Percentiles rank a stretch among this genome's conserved stretches.
Evolutionary conservation across 2,329 filamentous ascomycete genomes (phyloP).

Genomic region (Hypoxylon sp.): DNA sequence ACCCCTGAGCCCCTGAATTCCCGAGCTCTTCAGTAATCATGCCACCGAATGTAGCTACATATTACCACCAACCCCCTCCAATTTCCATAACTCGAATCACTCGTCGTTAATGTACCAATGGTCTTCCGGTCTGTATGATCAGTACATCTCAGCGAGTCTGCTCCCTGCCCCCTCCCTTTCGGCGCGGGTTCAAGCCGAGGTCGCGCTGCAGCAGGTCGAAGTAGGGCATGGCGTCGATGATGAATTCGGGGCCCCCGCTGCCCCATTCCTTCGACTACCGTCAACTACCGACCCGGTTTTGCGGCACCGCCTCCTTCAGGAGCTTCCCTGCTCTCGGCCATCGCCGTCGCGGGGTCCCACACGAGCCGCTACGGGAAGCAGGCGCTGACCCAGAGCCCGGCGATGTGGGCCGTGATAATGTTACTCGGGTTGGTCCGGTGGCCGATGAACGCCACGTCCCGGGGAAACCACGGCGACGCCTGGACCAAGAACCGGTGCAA

Average conservation of each 20-base stretch:
- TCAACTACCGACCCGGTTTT: constrained; percentile 73
- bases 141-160: constrained; percentile 57
- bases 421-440: constrained; percentile 56
- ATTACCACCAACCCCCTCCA: too few relatives aligned
- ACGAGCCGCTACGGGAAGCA: constrained; percentile 56
- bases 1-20: too few relatives aligned
- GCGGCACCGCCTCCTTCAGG: constrained; percentile 64
- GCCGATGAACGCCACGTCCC: constrained; percentile 58
- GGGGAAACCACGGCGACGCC: constrained; percentile 46
- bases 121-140: constrained; percentile 66
- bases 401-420: constrained; percentile 53
- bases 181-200: constrained; percentile 63
- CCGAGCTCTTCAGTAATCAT: too few relatives aligned
- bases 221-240: constrained; percentile 79
- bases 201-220: constrained; percentile 73
- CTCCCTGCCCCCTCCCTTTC: constrained; percentile 67
- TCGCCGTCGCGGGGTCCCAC: constrained; percentile 13
- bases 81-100: too few relatives aligned
- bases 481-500: constrained; percentile 57
- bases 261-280: constrained; percentile 73
- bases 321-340: constrained; percentile 49
- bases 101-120: constrained; percentile 62
- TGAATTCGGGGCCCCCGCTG: constrained; percentile 68
- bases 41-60: too few relatives aligned
- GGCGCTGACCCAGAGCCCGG: constrained; percentile 63